These are phyloP conservation scores for Chlorociboria aeruginascens DNA, from an alignment of 495 filamentous ascomycete species.

Conservation along the genomic window DNA sequence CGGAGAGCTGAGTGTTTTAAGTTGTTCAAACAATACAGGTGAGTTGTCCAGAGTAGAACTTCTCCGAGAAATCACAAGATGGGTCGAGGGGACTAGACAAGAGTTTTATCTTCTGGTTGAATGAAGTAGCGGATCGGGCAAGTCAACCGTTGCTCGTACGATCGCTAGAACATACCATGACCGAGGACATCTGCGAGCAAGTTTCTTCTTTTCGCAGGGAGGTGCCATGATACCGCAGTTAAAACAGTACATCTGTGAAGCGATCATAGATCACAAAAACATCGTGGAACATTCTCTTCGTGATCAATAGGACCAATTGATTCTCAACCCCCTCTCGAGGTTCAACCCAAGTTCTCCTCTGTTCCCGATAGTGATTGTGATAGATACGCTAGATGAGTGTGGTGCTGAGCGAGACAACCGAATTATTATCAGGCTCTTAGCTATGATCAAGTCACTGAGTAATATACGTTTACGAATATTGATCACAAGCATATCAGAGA, in stretches of 20 bases:
- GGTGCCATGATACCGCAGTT: too few species aligned
- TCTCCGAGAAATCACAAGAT: conserved; percentile 21
- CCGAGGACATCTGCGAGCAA: not conserved
- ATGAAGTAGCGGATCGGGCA: too few species aligned
- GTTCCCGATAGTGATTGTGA: too few species aligned
- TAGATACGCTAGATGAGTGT: conserved; percentile 17
- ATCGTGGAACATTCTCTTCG: conserved; percentile 7
- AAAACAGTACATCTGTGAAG: conserved; percentile 3
- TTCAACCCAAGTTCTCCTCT: too few species aligned
- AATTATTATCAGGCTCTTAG: conserved; percentile 14
- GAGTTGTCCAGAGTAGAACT: conserved; percentile 26
- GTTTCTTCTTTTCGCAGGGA: too few species aligned
- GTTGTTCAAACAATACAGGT: too few species aligned
- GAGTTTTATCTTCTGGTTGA: conserved; percentile 25
- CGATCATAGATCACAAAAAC: conserved; percentile 5
- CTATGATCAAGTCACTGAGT: conserved; percentile 7
- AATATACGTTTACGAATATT: conserved; percentile 10
- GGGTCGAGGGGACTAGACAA: conserved; percentile 15
- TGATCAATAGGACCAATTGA: conserved; percentile 11
- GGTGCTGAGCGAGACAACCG: conserved; percentile 9
- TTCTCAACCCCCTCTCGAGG: conserved; percentile 13
- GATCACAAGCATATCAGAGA: conserved; percentile 23
- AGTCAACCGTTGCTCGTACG: conserved; percentile 12
- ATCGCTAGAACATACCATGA: not conserved
- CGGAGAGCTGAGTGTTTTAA: too few species aligned